Conservation (phyloP, 140 eudicot species). For the Erigeron philadelphicus region DNA sequence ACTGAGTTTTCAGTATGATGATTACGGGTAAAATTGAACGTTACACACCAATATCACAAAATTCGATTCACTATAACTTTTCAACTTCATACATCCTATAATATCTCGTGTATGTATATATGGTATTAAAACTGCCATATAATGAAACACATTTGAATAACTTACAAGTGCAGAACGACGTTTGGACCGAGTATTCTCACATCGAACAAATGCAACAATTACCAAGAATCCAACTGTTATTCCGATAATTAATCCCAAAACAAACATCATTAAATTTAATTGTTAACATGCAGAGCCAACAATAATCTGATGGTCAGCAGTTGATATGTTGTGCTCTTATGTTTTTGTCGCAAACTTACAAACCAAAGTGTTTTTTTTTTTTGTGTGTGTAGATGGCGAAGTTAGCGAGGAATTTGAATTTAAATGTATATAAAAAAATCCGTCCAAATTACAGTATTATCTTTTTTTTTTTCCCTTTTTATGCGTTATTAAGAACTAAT, state of each 20-base stretch:
- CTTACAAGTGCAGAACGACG: conserved; percentile 66
- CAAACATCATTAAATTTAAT: conserved; percentile 48
- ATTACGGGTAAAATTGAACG: no score
- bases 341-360: neutral
- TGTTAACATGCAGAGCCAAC: conserved; percentile 5
- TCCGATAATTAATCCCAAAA: conserved; percentile 65
- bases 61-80: no score
- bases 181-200: conserved; percentile 75
- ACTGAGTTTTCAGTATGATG: no score
- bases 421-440: conserved; percentile 26
- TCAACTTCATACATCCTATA: no score
- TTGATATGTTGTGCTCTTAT: conserved; percentile 6
- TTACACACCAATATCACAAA: no score
- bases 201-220: conserved; percentile 68
- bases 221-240: conserved; percentile 53
- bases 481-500: conserved; percentile 15
- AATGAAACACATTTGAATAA: conserved; percentile 2
- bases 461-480: neutral
- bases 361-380: neutral
- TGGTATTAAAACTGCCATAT: neutral
- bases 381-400: conserved; percentile 20
- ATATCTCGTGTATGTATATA: no score
- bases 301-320: neutral
- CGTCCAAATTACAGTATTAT: conserved; percentile 5
- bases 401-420: conserved; percentile 30